Percentiles rank a stretch among this genome's conserved stretches.
Conservation (phyloP, 2,329 filamentous ascomycete genomes). For the Acephala macrosclerotiorum region DNA sequence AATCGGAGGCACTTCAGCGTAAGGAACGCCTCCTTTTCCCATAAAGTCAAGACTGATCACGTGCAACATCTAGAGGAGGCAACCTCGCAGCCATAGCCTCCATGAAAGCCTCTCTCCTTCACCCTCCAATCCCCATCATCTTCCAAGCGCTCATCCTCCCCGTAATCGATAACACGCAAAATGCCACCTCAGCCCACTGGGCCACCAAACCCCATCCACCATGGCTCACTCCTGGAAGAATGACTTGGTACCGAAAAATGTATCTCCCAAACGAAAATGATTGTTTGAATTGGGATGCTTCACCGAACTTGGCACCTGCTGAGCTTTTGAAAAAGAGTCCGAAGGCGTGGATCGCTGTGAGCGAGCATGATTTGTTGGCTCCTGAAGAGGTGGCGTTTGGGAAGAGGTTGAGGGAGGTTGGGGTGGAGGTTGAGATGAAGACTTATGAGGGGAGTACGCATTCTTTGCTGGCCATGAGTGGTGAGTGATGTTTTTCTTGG, state of each 20-base stretch:
- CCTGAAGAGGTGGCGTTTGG: constrained; percentile 59
- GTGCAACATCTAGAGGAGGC: constrained; percentile 45
- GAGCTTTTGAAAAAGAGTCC: constrained; percentile 57
- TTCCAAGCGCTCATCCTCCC: constrained; percentile 61
- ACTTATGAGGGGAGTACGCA: constrained; percentile 61
- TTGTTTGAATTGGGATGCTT: constrained; percentile 58
- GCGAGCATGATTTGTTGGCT: constrained; percentile 60
- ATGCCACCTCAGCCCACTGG: constrained; percentile 55
- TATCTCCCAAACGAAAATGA: constrained; percentile 57
- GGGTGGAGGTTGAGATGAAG: constrained; percentile 53
- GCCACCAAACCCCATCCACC: constrained; percentile 56
- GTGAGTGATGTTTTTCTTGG: constrained; percentile 20
- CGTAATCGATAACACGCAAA: constrained; percentile 62
- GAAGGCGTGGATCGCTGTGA: constrained; percentile 56
- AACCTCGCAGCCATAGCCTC: constrained; percentile 58
- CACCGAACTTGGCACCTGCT: constrained; percentile 54
- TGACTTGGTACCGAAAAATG: constrained; percentile 64
- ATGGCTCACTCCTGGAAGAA: constrained; percentile 59
- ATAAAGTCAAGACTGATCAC: not conserved
- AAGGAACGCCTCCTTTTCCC: not conserved
- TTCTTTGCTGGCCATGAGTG: constrained; percentile 63
- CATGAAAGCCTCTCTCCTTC: constrained; percentile 51
- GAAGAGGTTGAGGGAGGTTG: constrained; percentile 51
- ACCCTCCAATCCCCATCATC: constrained; percentile 8
- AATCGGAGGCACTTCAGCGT: constrained; percentile 55